A percentile compares a stretch with the other conserved stretches of the same genome.
These are phyloP conservation scores for Trichoderma sp. DNA, from an alignment of 2,329 filamentous ascomycete species.

Conservation along the genomic window DNA sequence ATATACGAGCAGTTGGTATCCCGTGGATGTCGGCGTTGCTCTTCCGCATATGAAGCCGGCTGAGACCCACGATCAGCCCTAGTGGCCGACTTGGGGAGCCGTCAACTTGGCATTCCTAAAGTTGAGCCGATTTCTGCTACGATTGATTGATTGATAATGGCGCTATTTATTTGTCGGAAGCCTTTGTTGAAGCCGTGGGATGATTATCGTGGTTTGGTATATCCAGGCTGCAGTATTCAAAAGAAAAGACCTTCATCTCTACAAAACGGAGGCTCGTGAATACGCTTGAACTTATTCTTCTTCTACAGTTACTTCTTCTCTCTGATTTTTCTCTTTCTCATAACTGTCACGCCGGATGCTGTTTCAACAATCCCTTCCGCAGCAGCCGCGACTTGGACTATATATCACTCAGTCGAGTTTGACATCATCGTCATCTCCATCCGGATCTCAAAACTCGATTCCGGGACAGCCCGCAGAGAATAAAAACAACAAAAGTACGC, in stretches of 20 bases:
- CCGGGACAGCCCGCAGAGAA: not conserved
- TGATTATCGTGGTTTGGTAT: not conserved
- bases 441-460: not conserved
- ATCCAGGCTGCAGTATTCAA: not conserved
- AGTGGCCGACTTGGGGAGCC: not conserved
- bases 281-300: not conserved
- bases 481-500: not conserved
- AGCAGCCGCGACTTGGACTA: not conserved
- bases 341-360: not conserved
- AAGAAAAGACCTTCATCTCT: not conserved
- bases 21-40: not conserved
- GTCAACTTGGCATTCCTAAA: not conserved
- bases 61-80: constrained; percentile 12
- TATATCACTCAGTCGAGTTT: not conserved
- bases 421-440: not conserved
- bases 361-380: not conserved
- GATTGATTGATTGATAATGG: not conserved
- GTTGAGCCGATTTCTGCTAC: not conserved
- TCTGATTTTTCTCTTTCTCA: not conserved
- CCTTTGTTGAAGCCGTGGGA: not conserved
- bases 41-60: not conserved
- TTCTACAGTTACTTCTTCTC: not conserved
- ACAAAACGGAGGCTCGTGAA: not conserved
- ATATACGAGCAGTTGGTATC: not conserved
- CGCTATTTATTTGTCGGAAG: not conserved